Percentiles rank a stretch among this genome's conserved stretches.
These are phyloP conservation scores for Auricularia heimuer DNA, from an alignment of 768 basidiomycete genomes.

Conservation along the genomic window DNA sequence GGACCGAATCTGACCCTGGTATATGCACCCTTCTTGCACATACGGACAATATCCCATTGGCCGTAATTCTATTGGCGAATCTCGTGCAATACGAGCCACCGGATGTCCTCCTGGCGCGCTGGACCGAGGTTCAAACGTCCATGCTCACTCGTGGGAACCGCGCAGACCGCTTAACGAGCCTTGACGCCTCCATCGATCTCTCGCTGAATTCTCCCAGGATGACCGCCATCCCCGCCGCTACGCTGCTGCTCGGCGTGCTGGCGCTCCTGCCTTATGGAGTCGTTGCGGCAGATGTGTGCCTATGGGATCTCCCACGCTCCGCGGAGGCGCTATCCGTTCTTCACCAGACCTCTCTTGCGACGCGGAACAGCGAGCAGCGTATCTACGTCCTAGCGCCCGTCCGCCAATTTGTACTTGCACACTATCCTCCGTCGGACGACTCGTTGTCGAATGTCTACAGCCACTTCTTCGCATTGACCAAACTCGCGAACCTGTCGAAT, in stretches of 20 bases:
- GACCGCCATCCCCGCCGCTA: background rate
- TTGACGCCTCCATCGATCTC: background rate
- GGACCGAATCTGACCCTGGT: background rate
- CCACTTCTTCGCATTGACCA: too few species aligned
- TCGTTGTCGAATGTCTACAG: too few species aligned
- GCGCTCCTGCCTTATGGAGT: background rate
- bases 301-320: background rate
- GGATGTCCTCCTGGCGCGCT: background rate
- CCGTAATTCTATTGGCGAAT: background rate
- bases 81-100: background rate
- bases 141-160: background rate
- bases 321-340: background rate
- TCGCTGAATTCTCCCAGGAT: background rate
- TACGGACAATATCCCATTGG: background rate
- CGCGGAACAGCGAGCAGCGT: background rate
- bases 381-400: background rate
- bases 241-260: background rate
- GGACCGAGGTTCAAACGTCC: background rate
- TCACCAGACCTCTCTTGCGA: background rate
- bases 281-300: slow-evolving; percentile 11
- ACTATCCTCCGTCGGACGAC: background rate
- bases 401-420: background rate
- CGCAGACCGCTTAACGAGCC: background rate
- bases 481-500: too few species aligned
- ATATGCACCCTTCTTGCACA: background rate